phyloP scores from a whole-genome alignment of 305 asterid genomes.

The Petunia hybrid region DNA sequence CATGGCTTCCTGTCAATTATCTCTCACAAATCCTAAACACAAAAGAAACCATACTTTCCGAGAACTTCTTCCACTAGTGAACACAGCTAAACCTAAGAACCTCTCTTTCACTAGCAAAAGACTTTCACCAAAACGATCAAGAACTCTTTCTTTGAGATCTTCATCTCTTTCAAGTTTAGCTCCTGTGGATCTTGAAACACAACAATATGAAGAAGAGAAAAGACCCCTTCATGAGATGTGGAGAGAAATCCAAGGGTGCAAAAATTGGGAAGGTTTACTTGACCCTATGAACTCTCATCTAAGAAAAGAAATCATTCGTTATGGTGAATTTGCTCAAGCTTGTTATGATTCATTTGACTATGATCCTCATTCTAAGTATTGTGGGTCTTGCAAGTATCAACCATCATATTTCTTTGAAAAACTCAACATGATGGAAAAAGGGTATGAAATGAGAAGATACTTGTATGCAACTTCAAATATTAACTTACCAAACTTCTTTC shows the following conservation, averaged over 20 bases:
- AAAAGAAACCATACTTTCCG: conserved; percentile 28
- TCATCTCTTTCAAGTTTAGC: conserved; percentile 48
- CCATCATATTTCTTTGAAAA: conserved; percentile 56
- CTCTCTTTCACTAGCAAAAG: conserved; percentile 34
- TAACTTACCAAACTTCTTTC: conserved; percentile 73
- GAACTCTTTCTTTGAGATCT: conserved; percentile 15
- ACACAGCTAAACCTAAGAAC: conserved; percentile 24
- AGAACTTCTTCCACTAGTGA: conserved; percentile 18
- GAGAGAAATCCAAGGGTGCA: conserved; percentile 64
- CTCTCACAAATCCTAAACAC: conserved; percentile 42
- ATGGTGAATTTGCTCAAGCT: conserved; percentile 79
- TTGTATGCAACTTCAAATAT: conserved; percentile 77
- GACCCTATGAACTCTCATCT: conserved; percentile 75
- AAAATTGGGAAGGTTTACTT: conserved; percentile 59
- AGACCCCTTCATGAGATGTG: conserved; percentile 56
- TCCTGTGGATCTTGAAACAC: conserved; percentile 37
- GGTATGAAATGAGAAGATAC: conserved; percentile 62
- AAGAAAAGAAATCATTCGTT: conserved; percentile 62
- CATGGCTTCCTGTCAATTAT: conserved; percentile 54
- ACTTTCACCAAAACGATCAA: conserved; percentile 2
- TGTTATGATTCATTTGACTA: conserved; percentile 85
- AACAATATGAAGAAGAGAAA: conserved; percentile 28
- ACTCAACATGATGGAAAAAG: conserved; percentile 58
- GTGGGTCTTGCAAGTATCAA: conserved; percentile 78
- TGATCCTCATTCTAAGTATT: conserved; percentile 77